Evolutionary conservation across 208 protist genomes (phyloP).

Genomic region (Blechomonas ayalai): DNA sequence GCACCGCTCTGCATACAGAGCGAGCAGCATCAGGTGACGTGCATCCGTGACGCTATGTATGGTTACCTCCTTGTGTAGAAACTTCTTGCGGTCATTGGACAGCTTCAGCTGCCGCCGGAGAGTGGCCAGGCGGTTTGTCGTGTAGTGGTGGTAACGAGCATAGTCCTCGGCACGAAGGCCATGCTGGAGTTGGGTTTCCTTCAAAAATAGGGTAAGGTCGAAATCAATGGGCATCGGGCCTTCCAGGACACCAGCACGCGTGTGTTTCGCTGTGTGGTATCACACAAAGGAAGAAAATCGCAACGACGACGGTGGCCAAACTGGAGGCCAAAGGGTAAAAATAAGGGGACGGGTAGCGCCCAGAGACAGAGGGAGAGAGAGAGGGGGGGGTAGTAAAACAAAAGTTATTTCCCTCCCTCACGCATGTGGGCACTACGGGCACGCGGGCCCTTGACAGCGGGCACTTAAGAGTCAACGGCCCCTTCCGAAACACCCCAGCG

Average conservation of each 20-base stretch:
- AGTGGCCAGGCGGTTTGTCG: slow-evolving; percentile 65
- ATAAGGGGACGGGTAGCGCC: background rate
- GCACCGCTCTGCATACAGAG: slow-evolving; percentile 77
- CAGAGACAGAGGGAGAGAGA: no score
- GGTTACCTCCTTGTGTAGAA: slow-evolving; percentile 70
- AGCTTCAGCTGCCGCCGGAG: slow-evolving; percentile 69
- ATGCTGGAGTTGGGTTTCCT: slow-evolving; percentile 85
- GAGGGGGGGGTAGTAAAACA: no score
- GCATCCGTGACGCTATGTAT: slow-evolving; percentile 42
- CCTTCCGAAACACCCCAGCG: no score
- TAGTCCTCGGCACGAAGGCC: slow-evolving; percentile 80
- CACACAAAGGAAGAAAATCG: no score
- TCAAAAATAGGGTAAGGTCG: slow-evolving; percentile 64
- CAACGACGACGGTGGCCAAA: no score
- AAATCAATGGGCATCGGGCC: slow-evolving; percentile 40
- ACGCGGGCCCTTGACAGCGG: no score
- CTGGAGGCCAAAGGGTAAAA: no score
- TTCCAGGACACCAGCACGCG: no score
- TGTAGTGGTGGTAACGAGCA: slow-evolving; percentile 72
- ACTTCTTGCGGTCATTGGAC: slow-evolving; percentile 71
- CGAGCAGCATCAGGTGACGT: slow-evolving; percentile 67
- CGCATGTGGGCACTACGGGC: no score
- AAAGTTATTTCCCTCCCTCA: no score
- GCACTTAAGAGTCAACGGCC: no score
- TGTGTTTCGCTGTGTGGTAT: slow-evolving; percentile 5